Percentiles rank a stretch among this genome's conserved stretches.
Conservation (phyloP, 441 rosid genomes). For the Raphanus hybrid region DNA sequence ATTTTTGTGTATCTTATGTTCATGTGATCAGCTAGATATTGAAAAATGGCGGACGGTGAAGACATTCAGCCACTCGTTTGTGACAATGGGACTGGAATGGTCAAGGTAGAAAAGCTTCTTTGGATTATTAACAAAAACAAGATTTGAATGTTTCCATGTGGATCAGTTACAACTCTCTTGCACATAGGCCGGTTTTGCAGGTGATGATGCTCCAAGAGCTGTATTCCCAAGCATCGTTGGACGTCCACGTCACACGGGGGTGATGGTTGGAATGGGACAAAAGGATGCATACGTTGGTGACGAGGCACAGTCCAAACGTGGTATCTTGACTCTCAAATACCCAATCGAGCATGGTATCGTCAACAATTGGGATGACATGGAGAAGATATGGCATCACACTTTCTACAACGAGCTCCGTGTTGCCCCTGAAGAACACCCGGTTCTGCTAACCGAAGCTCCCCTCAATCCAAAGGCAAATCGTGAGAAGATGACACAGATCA, state of each 20-base stretch:
- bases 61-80: constrained; percentile 1
- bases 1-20: too few species aligned
- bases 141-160: background rate
- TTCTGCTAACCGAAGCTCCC: constrained; percentile 47
- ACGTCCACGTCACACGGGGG: constrained; percentile 55
- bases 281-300: constrained; percentile 57
- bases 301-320: constrained; percentile 56
- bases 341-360: constrained; percentile 58
- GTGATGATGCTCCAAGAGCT: constrained; percentile 60
- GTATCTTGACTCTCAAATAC: constrained; percentile 54
- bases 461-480: constrained; percentile 50
- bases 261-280: constrained; percentile 61
- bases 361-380: constrained; percentile 55
- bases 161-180: background rate
- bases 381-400: constrained; percentile 53
- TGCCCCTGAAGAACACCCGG: constrained; percentile 49
- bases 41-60: background rate
- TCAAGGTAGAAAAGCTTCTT: constrained; percentile 2
- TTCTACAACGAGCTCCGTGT: constrained; percentile 51
- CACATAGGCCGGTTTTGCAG: constrained; percentile 54
- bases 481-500: constrained; percentile 53
- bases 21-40: background rate
- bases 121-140: background rate
- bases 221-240: constrained; percentile 57
- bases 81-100: constrained; percentile 2